Evolutionary conservation across 2,329 filamentous ascomycete genomes (phyloP).

Genomic region (Ceratocystis lukuohia): DNA sequence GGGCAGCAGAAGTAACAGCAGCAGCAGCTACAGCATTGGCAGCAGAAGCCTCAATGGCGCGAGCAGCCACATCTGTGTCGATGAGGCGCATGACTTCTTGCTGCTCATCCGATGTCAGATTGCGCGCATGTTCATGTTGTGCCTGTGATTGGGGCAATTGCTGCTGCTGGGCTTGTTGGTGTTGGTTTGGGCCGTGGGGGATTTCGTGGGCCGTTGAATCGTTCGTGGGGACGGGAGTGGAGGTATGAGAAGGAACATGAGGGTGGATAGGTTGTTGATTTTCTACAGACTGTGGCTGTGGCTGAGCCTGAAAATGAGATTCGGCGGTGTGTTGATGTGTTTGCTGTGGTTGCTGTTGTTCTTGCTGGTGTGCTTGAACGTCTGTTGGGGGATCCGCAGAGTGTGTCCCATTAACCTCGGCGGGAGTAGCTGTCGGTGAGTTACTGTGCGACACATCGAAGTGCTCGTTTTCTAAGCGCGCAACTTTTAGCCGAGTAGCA

Average conservation of each 20-base stretch:
- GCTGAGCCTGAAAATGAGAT: constrained; percentile 1
- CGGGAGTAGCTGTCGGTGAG: constrained; percentile 22
- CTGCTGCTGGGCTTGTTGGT: constrained; percentile 6
- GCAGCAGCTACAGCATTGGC: constrained; percentile 35
- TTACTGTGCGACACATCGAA: constrained; percentile 24
- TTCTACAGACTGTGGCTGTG: background rate
- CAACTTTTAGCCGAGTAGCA: constrained; percentile 14
- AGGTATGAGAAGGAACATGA: constrained; percentile 13
- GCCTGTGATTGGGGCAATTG: constrained; percentile 1
- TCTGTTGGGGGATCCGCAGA: background rate
- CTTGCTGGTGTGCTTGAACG: constrained; percentile 15
- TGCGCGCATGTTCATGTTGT: constrained; percentile 10
- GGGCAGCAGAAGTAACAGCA: constrained; percentile 34
- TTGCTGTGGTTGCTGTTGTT: constrained; percentile 10
- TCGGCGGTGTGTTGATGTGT: constrained; percentile 5
- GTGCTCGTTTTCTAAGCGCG: constrained; percentile 11
- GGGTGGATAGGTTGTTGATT: background rate
- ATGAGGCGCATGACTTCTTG: constrained; percentile 19
- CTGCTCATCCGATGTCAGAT: constrained; percentile 11
- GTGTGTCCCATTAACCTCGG: background rate
- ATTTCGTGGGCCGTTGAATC: constrained; percentile 3
- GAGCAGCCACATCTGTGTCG: constrained; percentile 15
- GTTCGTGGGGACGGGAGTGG: background rate
- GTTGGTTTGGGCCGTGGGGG: constrained; percentile 10
- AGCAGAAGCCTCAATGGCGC: constrained; percentile 17